These are phyloP conservation scores for Monilinia fructigena DNA, from an alignment of 2,329 filamentous ascomycete genomes.

Conservation along the genomic window DNA sequence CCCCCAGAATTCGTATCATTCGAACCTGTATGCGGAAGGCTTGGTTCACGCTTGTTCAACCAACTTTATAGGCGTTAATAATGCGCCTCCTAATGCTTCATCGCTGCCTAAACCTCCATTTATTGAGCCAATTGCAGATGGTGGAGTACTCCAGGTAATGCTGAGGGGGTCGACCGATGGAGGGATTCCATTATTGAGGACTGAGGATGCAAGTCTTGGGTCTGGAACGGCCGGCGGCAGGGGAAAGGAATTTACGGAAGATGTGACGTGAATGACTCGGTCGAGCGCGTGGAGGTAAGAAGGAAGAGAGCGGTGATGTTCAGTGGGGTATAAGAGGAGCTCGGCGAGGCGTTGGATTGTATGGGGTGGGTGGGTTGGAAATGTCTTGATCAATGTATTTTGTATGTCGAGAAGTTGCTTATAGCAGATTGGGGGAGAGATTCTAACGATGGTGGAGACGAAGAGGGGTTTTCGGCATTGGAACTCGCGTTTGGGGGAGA, in stretches of 20 bases:
- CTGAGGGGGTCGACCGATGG: slow-evolving; percentile 40
- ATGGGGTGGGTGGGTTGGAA: slow-evolving; percentile 76
- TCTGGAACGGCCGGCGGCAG: slow-evolving; percentile 67
- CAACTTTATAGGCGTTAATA: slow-evolving; percentile 94
- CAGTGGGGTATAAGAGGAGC: slow-evolving; percentile 71
- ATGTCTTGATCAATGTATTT: slow-evolving; percentile 61
- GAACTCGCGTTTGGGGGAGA: slow-evolving; percentile 47
- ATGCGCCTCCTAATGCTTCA: slow-evolving; percentile 82
- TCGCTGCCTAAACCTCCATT: slow-evolving; percentile 66
- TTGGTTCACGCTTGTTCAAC: slow-evolving; percentile 53
- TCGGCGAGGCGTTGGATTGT: slow-evolving; percentile 91
- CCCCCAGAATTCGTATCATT: slow-evolving; percentile 16
- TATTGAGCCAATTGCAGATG: slow-evolving; percentile 38
- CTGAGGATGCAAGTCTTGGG: slow-evolving; percentile 50
- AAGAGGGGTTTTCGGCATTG: slow-evolving; percentile 46
- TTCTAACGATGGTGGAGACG: slow-evolving; percentile 3
- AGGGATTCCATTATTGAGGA: slow-evolving; percentile 58
- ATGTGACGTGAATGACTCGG: slow-evolving; percentile 86
- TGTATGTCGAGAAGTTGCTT: slow-evolving; percentile 55
- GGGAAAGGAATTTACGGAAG: slow-evolving; percentile 75
- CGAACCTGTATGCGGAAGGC: slow-evolving; percentile 15
- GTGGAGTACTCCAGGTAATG: slow-evolving; percentile 51
- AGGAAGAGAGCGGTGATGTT: slow-evolving; percentile 77
- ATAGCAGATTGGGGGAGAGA: slow-evolving; percentile 9
- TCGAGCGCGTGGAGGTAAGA: slow-evolving; percentile 89